Conservation (phyloP, 2,329 filamentous ascomycete genomes). For the Trichophaea hybrida region DNA sequence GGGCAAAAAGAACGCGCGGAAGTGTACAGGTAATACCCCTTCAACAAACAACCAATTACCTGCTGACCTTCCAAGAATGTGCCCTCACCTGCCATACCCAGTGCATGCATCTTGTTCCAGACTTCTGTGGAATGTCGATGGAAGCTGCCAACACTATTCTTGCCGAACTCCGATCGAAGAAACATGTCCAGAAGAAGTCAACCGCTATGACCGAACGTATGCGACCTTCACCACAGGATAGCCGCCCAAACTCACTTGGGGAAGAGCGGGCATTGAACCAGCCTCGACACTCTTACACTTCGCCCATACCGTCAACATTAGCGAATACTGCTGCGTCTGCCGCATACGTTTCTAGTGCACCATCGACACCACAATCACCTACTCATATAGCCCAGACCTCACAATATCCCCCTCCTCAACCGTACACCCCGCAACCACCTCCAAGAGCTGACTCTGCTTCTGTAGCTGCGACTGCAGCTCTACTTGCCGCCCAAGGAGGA, state of each 20-base stretch:
- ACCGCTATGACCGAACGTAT: slow-evolving; percentile 49
- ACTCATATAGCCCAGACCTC: slow-evolving; percentile 24
- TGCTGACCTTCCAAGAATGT: slow-evolving; percentile 49
- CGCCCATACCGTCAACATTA: slow-evolving; percentile 31
- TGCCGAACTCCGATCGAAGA: neutral
- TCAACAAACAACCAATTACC: slow-evolving; percentile 8
- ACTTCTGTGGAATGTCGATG: slow-evolving; percentile 99
- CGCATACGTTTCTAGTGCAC: slow-evolving; percentile 31
- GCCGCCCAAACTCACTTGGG: neutral
- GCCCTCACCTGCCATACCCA: slow-evolving; percentile 76
- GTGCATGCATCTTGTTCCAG: slow-evolving; percentile 88
- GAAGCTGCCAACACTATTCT: slow-evolving; percentile 56
- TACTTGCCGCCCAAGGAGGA: neutral
- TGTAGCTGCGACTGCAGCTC: slow-evolving; percentile 50
- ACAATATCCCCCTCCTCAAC: slow-evolving; percentile 20
- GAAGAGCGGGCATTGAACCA: slow-evolving; percentile 30
- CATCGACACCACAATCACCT: slow-evolving; percentile 20
- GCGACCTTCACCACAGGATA: slow-evolving; percentile 33
- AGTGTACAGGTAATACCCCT: slow-evolving; percentile 57
- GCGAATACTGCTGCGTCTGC: slow-evolving; percentile 37
- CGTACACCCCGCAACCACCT: slow-evolving; percentile 27
- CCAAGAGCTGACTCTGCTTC: slow-evolving; percentile 41
- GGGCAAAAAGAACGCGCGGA: slow-evolving; percentile 86
- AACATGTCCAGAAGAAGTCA: slow-evolving; percentile 43
- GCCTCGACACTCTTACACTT: slow-evolving; percentile 30